Percentiles rank a stretch among this genome's conserved stretches.
Evolutionary conservation across 805 yeast genomes (phyloP).

Genomic region (Schwanniomyces occidentalis): DNA sequence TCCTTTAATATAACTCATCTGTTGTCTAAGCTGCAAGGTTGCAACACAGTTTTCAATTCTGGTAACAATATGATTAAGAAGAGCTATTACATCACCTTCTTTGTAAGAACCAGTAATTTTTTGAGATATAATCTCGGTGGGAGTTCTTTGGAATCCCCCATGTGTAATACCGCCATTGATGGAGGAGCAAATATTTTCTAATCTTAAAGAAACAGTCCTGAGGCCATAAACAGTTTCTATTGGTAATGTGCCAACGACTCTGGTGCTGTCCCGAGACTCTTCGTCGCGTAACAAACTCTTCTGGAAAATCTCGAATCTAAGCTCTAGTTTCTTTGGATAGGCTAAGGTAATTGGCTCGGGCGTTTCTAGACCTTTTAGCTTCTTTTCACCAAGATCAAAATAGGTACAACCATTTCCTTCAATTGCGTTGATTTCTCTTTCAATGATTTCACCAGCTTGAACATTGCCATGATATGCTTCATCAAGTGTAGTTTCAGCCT

Average conservation of each 20-base stretch:
- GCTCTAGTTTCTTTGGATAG: constrained; percentile 64
- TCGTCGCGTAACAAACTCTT: constrained; percentile 23
- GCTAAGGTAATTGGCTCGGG: constrained; percentile 83
- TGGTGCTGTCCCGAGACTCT: constrained; percentile 21
- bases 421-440: constrained; percentile 62
- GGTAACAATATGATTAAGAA: constrained; percentile 65
- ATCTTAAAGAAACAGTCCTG: constrained; percentile 52
- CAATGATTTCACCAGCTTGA: constrained; percentile 57
- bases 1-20: constrained; percentile 22
- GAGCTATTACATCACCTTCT: constrained; percentile 47
- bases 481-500: constrained; percentile 24
- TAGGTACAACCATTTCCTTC: constrained; percentile 69
- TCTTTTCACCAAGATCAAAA: constrained; percentile 77
- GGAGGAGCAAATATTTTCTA: constrained; percentile 59
- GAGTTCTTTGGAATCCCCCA: constrained; percentile 25
- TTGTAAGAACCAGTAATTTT: constrained; percentile 17
- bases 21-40: constrained; percentile 33
- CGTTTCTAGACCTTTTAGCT: constrained; percentile 90
- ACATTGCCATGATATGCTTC: constrained; percentile 48
- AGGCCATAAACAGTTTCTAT: constrained; percentile 51
- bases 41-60: constrained; percentile 64
- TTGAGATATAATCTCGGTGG: constrained; percentile 25
- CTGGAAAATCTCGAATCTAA: constrained; percentile 53
- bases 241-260: constrained; percentile 40
- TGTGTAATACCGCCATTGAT: constrained; percentile 43